Base-by-base conservation (phyloP, 192 early-diverging fungal species). In the Funneliformis geosporum region DNA sequence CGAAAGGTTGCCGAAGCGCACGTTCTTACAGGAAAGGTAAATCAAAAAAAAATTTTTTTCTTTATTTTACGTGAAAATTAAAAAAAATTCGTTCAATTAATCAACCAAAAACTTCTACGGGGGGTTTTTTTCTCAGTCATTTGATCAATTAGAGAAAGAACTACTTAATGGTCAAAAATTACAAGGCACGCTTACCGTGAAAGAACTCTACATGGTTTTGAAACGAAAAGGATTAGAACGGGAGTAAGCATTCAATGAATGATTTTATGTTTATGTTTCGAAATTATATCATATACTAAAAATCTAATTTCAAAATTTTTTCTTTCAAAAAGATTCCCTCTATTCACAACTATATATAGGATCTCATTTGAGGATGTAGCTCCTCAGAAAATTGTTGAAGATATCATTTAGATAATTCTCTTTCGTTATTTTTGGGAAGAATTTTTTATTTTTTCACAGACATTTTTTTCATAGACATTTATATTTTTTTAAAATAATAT, bases 111-210 rank as follows among this genome's bases (percentile, higher is more conserved):
- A n/a, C n/a, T n/a, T n/a, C n/a, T n/a, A n/a, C n/a, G n/a, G n/a
- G n/a, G n/a, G n/a, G n/a, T 5, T 18, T 75, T 8, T 43, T 8
- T 68, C 10, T 42, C n/a, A 72, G 86, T 89, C 96, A 23, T 95
- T 99, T 89, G 91, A 93, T 59, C 88, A 90, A 82, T 87, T 99
- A n/a, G 97, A 99, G 80, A 82, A 90, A 73, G 96, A 97, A 73
- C 84, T 98, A 84, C 89, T 99, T 60, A 96, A 97, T 80, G 98
- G 98, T 47, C 98, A 99, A 80, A 99, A 99, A 83, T 86, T 99
- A 65, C 98, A 99, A 86, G 98, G 98, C 62, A 95, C 95, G 16
- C 85, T 95, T 71, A 98, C 98, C 0, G 93, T 95, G 18, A 85
- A 92, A 82, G 96, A 99, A 81, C 91, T 98, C 38, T 82, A 96